Evolutionary conservation across 441 rosid species (phyloP).

Genomic region (Populus hybrid): DNA sequence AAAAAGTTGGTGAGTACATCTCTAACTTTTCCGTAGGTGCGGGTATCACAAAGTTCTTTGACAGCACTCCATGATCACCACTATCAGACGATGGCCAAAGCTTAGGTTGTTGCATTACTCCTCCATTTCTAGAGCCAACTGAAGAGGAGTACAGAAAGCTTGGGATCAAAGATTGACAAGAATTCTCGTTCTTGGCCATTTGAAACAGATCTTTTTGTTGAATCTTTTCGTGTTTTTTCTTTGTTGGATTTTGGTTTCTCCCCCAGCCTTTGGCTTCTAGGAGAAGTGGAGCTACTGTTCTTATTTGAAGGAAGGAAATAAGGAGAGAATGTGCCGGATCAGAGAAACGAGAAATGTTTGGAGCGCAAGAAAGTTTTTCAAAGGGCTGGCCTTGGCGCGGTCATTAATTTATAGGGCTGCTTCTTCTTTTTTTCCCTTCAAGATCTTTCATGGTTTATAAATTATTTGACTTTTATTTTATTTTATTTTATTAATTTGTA

Average conservation of each 20-base stretch:
- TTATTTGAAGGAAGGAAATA: neutral
- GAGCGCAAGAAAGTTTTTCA: neutral
- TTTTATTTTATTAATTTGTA: no score
- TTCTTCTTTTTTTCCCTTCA: no score
- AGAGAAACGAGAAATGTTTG: neutral
- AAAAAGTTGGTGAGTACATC: constrained; percentile 88
- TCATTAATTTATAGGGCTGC: neutral
- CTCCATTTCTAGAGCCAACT: constrained; percentile 3
- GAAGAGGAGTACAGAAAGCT: constrained; percentile 59
- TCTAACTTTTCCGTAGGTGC: constrained; percentile 82
- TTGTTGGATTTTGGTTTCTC: neutral
- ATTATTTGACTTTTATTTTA: no score
- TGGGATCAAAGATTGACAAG: constrained; percentile 59
- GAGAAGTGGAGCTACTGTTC: neutral
- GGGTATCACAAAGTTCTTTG: constrained; percentile 43
- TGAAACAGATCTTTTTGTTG: neutral
- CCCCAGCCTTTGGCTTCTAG: neutral
- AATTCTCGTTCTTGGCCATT: constrained; percentile 44
- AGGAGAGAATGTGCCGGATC: neutral
- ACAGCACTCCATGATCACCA: constrained; percentile 18
- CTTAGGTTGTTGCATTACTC: neutral
- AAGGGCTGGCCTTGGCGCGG: neutral
- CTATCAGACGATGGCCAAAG: constrained; percentile 11
- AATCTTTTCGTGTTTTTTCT: neutral
- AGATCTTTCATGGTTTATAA: no score